phyloP scores from a whole-genome alignment of 1,284 basidiomycete species.

The Apiotrichum sp. region DNA sequence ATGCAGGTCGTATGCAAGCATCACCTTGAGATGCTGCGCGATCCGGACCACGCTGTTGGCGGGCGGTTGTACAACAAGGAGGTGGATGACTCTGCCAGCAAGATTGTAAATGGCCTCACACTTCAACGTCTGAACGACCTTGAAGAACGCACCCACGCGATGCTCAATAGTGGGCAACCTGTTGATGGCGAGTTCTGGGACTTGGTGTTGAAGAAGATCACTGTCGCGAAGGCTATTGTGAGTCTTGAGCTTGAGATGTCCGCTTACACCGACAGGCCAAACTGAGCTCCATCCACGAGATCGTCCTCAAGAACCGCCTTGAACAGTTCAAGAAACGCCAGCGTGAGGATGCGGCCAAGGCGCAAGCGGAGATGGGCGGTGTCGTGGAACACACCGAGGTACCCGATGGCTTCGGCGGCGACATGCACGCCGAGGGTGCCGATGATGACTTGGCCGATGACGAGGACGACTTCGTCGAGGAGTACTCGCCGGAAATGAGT shows the following conservation, averaged over 20 bases:
- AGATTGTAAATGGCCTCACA: conserved; percentile 48
- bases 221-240: conserved; percentile 99
- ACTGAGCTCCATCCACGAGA: conserved; percentile 84
- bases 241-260: conserved; percentile 13
- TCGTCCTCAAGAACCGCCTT: conserved; percentile 88
- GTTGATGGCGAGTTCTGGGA: conserved; percentile 99
- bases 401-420: conserved; percentile 41
- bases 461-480: conserved; percentile 54
- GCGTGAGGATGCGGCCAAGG: conserved; percentile 85
- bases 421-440: conserved; percentile 48
- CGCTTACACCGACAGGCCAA: conserved; percentile 60
- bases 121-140: conserved; percentile 75
- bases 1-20: conserved; percentile 97
- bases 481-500: conserved; percentile 76
- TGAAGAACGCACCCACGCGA: conserved; percentile 79
- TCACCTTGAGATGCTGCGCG: conserved; percentile 68
- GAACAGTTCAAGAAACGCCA: conserved; percentile 93
- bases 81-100: conserved; percentile 34
- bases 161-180: conserved; percentile 84
- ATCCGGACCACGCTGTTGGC: conserved; percentile 45
- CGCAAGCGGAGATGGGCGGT: conserved; percentile 83
- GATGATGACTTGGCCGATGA: conserved; percentile 49
- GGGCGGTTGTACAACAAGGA: conserved; percentile 34
- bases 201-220: conserved; percentile 75
- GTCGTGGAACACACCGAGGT: conserved; percentile 51